A percentile compares a stretch with the other conserved stretches of the same genome.
Evolutionary conservation across 2,329 filamentous ascomycete species (phyloP).

Genomic region (Zarea fungicola): DNA sequence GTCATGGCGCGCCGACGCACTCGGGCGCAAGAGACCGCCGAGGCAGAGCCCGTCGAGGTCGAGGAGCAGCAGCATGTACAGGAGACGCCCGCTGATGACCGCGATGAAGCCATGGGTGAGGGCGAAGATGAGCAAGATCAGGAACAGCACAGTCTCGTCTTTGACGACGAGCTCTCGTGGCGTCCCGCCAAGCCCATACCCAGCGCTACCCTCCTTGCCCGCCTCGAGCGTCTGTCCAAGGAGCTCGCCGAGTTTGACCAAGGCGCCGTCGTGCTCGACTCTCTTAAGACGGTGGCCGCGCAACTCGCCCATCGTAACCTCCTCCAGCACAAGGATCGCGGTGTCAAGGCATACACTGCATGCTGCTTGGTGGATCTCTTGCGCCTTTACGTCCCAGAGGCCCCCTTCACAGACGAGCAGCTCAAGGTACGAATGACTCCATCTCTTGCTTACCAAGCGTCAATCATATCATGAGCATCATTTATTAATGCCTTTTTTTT

Average conservation of each 20-base stretch:
- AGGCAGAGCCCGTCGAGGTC: constrained; percentile 17
- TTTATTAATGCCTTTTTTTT: constrained; percentile 18
- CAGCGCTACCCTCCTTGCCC: constrained; percentile 72
- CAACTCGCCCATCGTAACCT: constrained; percentile 79
- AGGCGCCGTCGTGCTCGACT: constrained; percentile 76
- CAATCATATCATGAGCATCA: not conserved
- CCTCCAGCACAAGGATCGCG: constrained; percentile 85
- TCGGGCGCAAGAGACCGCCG: constrained; percentile 21
- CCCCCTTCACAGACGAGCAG: constrained; percentile 85
- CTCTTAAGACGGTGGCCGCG: constrained; percentile 76
- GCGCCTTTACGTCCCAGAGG: constrained; percentile 87
- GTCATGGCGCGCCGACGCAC: constrained; percentile 34
- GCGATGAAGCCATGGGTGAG: constrained; percentile 17
- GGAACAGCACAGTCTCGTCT: constrained; percentile 52
- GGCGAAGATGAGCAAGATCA: constrained; percentile 21
- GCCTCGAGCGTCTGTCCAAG: constrained; percentile 73
- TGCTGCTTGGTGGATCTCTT: constrained; percentile 92
- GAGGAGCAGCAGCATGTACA: constrained; percentile 15
- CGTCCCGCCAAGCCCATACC: constrained; percentile 85
- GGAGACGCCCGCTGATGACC: constrained; percentile 16
- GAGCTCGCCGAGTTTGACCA: constrained; percentile 85
- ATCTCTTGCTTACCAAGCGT: not conserved
- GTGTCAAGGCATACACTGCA: constrained; percentile 82
- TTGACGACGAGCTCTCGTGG: constrained; percentile 86
- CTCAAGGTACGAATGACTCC: constrained; percentile 56